Percentiles rank a stretch among this genome's conserved stretches.
Evolutionary conservation across 2,329 filamentous ascomycete genomes (phyloP).

Genomic region (Cladobotryum mycophilum): DNA sequence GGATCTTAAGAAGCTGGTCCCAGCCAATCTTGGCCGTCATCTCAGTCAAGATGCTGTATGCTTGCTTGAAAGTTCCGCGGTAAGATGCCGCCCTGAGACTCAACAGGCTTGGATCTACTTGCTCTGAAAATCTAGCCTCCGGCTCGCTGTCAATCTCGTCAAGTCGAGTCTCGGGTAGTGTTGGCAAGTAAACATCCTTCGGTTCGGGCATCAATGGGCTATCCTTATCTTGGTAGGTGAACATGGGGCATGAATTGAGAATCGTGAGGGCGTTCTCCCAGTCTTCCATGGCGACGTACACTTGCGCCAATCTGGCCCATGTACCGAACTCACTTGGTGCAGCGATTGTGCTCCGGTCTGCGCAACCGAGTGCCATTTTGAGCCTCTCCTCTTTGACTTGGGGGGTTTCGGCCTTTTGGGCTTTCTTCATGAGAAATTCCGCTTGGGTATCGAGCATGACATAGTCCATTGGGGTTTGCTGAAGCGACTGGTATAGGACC

Average conservation of each 20-base stretch:
- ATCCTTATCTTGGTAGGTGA: conserved; percentile 98
- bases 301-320: conserved; percentile 88
- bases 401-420: conserved; percentile 46
- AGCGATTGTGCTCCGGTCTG: conserved; percentile 88
- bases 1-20: conserved; percentile 90
- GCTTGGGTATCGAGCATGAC: conserved; percentile 93
- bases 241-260: conserved; percentile 98
- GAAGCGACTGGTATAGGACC: conserved; percentile 78
- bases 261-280: conserved; percentile 95
- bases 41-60: conserved; percentile 88
- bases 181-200: conserved; percentile 77
- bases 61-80: conserved; percentile 91
- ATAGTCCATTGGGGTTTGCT: conserved; percentile 95
- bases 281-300: conserved; percentile 89
- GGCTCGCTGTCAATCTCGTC: conserved; percentile 95
- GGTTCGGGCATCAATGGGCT: conserved; percentile 91
- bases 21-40: conserved; percentile 96
- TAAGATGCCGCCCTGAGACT: conserved; percentile 84
- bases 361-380: conserved; percentile 83
- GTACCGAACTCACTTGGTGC: conserved; percentile 96
- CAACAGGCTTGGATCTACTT: conserved; percentile 79
- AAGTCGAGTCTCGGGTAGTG: conserved; percentile 79
- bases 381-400: conserved; percentile 60
- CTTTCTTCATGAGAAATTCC: conserved; percentile 84
- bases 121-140: conserved; percentile 71